These are phyloP conservation scores for Kalaharituber pfeilii DNA, from an alignment of 2,329 filamentous ascomycete genomes.

Conservation along the genomic window DNA sequence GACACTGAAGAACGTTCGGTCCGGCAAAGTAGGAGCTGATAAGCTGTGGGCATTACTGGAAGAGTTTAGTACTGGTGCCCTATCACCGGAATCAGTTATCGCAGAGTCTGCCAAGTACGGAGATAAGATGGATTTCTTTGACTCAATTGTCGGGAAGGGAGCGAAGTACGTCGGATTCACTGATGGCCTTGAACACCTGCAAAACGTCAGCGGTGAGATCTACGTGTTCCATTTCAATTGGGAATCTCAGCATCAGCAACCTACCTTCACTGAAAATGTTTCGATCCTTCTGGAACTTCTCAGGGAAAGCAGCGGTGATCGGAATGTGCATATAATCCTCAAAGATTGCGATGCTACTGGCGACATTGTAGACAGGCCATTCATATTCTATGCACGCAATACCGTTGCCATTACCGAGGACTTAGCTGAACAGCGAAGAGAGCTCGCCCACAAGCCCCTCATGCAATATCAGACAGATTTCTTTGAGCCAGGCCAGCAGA, in stretches of 20 bases:
- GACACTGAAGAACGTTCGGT: conserved; percentile 14
- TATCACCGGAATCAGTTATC: conserved; percentile 11
- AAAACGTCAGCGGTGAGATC: conserved; percentile 5
- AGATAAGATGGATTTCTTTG: conserved; percentile 21
- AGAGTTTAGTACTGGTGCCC: conserved; percentile 5
- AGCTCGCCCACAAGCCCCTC: conserved; percentile 19
- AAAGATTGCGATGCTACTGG: conserved; percentile 20
- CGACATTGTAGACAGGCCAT: conserved; percentile 11
- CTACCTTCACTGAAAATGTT: conserved; percentile 17
- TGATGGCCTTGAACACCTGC: not conserved
- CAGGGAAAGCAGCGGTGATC: conserved; percentile 1
- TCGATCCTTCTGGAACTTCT: conserved; percentile 19
- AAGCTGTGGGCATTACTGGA: not conserved
- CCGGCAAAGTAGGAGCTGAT: conserved; percentile 9
- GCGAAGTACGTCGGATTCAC: conserved; percentile 21
- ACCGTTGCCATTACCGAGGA: conserved; percentile 12
- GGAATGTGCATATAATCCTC: conserved; percentile 13
- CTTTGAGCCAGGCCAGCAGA: conserved; percentile 14
- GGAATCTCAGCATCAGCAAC: conserved; percentile 7
- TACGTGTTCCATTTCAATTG: conserved; percentile 22
- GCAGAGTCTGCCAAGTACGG: conserved; percentile 5
- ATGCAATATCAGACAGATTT: conserved; percentile 11
- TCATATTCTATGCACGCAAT: conserved; percentile 17
- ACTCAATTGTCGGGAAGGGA: conserved; percentile 15
- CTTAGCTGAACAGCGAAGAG: conserved; percentile 17